Base-by-base conservation (phyloP, 192 early-diverging fungal genomes). In the Podochytrium sp. region DNA sequence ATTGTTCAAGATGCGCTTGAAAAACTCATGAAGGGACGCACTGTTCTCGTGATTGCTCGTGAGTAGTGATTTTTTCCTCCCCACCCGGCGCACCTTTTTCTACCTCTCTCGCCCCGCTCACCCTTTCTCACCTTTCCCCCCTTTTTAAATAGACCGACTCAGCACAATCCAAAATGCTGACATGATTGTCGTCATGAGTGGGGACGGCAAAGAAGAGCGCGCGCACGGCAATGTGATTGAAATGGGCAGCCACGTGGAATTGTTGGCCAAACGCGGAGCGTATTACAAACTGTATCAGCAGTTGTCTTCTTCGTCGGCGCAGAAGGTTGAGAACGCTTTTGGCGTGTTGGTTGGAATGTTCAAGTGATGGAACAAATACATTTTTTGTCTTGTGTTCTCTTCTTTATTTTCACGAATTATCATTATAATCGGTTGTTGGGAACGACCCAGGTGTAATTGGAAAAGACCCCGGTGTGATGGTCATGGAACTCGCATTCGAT, bases 131-230 rank as follows among this genome's bases (percentile, higher is more conserved):
- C 18, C 5, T 52, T 30, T 52, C 41, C 61, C n/a, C n/a, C n/a
- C n/a, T n/a, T n/a, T n/a, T n/a, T n/a, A n/a, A n/a, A n/a, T n/a
- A 60, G 53, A 96, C 76, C 91, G 96, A 34, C 78, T 98, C 20
- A 94, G 92, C 60, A 98, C 96, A 32, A 91, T 98, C 65, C 81
- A 88, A 47, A 87, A 93, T 47, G 91, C 93, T 29, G 91, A 96
- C 77, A 62, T 88, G 35, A 98, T 98, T 73, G 90, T 94, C 27
- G 95, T 96, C 14, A 80, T 84, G 82, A 87, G 49, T 3, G 72
- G 76, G 16, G 41, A 42, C 16, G 58, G 23, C 3, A 35, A 52
- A n/a, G n/a, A 72, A 30, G 38, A 47, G n/a, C 25, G 32, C 1
- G 40, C 20, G 25, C 16, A 40, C 25, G 77, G 77, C 2, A 78